These are phyloP conservation scores for Monilinia fructicola DNA, from an alignment of 2,329 filamentous ascomycete genomes.

Conservation along the genomic window DNA sequence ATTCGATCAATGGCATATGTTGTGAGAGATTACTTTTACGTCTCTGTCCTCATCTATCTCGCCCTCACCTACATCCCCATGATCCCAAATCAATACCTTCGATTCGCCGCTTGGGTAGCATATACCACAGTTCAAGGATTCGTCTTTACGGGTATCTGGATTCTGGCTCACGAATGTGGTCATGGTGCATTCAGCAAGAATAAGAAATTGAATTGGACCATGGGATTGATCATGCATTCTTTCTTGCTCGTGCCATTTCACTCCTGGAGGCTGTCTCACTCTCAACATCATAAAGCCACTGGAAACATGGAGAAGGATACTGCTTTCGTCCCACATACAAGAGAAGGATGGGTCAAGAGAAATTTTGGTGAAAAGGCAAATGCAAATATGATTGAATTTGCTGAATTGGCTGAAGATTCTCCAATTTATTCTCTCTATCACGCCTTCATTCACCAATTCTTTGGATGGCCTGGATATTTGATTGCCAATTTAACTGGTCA, in stretches of 20 bases:
- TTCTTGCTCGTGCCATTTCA: constrained; percentile 69
- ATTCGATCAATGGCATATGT: constrained; percentile 57
- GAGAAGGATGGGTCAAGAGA: constrained; percentile 38
- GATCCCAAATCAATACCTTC: constrained; percentile 48
- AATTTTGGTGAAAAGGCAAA: constrained; percentile 37
- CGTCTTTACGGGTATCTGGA: constrained; percentile 69
- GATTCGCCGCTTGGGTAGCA: constrained; percentile 53
- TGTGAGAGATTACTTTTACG: constrained; percentile 56
- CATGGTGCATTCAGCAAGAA: constrained; percentile 66
- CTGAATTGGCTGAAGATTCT: constrained; percentile 62
- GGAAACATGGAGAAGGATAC: constrained; percentile 68
- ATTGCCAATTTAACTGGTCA: constrained; percentile 52
- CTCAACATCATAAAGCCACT: constrained; percentile 67
- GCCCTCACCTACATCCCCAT: constrained; percentile 55
- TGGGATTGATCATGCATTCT: constrained; percentile 66
- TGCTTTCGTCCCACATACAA: constrained; percentile 58
- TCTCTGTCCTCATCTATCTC: constrained; percentile 47
- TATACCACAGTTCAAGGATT: constrained; percentile 68
- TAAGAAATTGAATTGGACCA: constrained; percentile 57
- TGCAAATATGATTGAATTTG: constrained; percentile 43
- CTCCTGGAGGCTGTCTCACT: constrained; percentile 70
- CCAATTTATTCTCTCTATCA: constrained; percentile 56
- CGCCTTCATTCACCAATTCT: constrained; percentile 61
- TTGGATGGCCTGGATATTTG: constrained; percentile 65
- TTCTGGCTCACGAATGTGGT: constrained; percentile 70